Evolutionary conservation across 768 basidiomycete genomes (phyloP), one percentile per base, ranked within the genome.

Genomic region (Russula sp.): DNA sequence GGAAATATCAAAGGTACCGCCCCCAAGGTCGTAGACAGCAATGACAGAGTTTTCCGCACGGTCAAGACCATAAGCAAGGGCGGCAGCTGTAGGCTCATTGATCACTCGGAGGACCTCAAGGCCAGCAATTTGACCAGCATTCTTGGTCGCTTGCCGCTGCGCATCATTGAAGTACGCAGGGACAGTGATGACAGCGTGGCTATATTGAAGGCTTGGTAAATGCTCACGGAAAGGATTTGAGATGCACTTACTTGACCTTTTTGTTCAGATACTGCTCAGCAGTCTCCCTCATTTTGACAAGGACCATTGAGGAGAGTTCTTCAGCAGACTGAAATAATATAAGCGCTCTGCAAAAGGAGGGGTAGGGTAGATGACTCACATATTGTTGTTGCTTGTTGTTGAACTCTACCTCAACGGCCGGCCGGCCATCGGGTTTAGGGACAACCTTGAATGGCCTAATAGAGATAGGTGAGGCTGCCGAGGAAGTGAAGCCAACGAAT

Each of bases 101-200:
- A 99, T 98, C 62, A 98, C 95, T 69, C 96, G 93, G 50, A 98
- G 87, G 48, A 98, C 97, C 20, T 98, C 93, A 18, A 98, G 84
- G 71, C 97, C 97, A 20, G 97, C 95, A 68, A 98, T 98, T 73
- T 93, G 88, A 71, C 97, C 97, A 56, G 97, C 94, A 64, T 98
- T 87, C 77, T 98, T 97, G 46, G 97, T 99, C 5, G 97, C 97
- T 79, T 98, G 96, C 63, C 97, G 88, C 75, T 99, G 97, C 20
- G 97, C 95, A 72, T 99, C 97, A 74, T 99, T 99, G 84, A 98
- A 99, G 78, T 98, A 98, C 0, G 96, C 95, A 0, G 96, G 97
- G 35, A 98, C 96, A 14, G 95, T 98, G 70, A 98, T 79, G 69
- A 98, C 95, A 32, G 89, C 89, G 57, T 91, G 85, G 69, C 88